phyloP scores from a whole-genome alignment of 164 flowering plant species.

The Tetracentron sinense region DNA sequence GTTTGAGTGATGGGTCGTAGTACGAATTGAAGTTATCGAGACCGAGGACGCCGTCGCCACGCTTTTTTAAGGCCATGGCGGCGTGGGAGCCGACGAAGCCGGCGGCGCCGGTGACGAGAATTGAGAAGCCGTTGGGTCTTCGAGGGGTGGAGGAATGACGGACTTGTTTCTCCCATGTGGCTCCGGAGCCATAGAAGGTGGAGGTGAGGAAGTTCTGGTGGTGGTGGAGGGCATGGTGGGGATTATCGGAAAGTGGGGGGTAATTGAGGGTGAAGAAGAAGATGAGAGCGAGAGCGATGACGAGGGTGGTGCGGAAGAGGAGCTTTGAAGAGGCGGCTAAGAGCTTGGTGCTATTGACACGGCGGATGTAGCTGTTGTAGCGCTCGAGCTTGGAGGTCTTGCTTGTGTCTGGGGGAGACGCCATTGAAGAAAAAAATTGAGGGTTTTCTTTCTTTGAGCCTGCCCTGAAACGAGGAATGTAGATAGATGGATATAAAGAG shows the following conservation, averaged over 20 bases:
- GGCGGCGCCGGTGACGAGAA: no score
- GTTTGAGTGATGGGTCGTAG: conserved; percentile 74
- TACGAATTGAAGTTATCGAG: conserved; percentile 84
- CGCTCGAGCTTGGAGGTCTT: no score
- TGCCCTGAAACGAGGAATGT: no score
- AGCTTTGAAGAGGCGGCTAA: conserved; percentile 79
- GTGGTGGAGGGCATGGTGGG: no score
- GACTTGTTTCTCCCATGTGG: conserved; percentile 55
- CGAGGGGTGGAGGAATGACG: conserved; percentile 57
- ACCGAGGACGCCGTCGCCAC: no score
- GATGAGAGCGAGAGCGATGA: conserved; percentile 58
- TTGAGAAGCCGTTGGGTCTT: conserved; percentile 49
- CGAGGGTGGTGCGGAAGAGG: conserved; percentile 65
- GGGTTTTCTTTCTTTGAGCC: no score
- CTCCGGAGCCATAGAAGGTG: conserved; percentile 33
- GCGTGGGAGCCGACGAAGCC: conserved; percentile 49
- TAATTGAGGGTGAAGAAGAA: conserved; percentile 70
- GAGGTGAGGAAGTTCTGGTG: no score
- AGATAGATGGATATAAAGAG: no score
- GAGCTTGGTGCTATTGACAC: conserved; percentile 63
- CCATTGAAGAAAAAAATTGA: conserved; percentile 22
- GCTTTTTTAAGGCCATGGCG: conserved; percentile 68
- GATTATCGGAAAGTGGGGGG: conserved; percentile 50
- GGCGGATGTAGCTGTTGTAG: conserved; percentile 70
- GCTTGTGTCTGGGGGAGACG: conserved; percentile 46